Evolutionary conservation across 805 yeast species (phyloP).

Genomic region (Sporopachydermia lactativora): DNA sequence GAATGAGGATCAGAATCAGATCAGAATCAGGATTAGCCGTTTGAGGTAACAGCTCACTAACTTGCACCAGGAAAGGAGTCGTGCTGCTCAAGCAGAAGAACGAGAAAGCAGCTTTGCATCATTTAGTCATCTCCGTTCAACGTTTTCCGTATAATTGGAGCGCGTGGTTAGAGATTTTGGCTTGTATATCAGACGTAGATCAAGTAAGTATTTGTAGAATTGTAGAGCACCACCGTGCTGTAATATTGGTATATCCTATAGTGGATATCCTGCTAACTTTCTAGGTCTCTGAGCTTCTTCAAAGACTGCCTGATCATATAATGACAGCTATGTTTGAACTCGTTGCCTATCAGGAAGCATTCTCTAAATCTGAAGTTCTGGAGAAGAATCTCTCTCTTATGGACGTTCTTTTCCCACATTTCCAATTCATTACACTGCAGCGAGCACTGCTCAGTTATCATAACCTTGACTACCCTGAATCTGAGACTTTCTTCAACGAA

Average conservation of each 20-base stretch:
- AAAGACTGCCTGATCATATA: constrained; percentile 9
- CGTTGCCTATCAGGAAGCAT: constrained; percentile 45
- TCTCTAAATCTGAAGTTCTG: constrained; percentile 14
- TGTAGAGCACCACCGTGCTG: too few relatives aligned
- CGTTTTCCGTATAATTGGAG: constrained; percentile 85
- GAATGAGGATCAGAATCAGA: too few relatives aligned
- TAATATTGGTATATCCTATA: not conserved
- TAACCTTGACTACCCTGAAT: constrained; percentile 68
- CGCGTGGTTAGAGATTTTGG: constrained; percentile 72
- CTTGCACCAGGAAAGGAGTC: not conserved
- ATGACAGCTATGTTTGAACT: constrained; percentile 50
- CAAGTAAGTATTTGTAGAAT: constrained; percentile 25
- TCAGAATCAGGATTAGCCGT: too few relatives aligned
- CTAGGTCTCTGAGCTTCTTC: not conserved
- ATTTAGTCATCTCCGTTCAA: constrained; percentile 45
- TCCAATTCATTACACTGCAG: constrained; percentile 64
- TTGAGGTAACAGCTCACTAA: constrained; percentile 21
- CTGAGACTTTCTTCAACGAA: constrained; percentile 68
- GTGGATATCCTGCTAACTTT: not conserved
- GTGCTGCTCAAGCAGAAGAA: constrained; percentile 30
- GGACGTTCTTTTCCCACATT: constrained; percentile 48
- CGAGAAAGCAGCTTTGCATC: constrained; percentile 41
- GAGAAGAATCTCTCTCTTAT: constrained; percentile 35
- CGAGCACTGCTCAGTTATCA: constrained; percentile 73
- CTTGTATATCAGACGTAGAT: constrained; percentile 45